phyloP scores from a whole-genome alignment of 2,329 filamentous ascomycete genomes.

The Neofusicoccum cordaticola region DNA sequence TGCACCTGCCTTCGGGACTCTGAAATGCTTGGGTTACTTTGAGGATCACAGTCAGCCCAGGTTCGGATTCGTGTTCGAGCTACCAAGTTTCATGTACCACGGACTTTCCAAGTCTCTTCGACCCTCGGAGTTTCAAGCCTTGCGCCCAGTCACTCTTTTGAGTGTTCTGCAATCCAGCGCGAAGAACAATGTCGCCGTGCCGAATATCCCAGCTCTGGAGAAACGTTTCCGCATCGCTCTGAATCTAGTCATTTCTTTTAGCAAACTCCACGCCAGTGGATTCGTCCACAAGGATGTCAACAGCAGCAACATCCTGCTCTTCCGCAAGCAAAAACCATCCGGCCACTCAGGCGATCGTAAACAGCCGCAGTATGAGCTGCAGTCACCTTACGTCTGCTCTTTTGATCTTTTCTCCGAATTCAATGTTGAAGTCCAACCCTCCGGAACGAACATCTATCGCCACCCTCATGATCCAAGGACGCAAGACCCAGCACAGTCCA shows the following conservation, averaged over 20 bases:
- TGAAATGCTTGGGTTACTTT: conserved; percentile 67
- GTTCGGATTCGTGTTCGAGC: conserved; percentile 71
- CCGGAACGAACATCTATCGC: conserved; percentile 53
- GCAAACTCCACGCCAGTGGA: conserved; percentile 67
- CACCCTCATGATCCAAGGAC: conserved; percentile 57
- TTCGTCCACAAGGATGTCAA: conserved; percentile 70
- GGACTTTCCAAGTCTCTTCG: conserved; percentile 54
- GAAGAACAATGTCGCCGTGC: conserved; percentile 41
- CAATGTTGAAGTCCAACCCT: conserved; percentile 41
- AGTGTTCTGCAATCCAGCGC: conserved; percentile 47
- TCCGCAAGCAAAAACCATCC: conserved; percentile 41
- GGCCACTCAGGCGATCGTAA: conserved; percentile 41
- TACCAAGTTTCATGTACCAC: conserved; percentile 55
- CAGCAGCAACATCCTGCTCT: conserved; percentile 67
- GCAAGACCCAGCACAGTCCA: conserved; percentile 49
- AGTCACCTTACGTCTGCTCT: conserved; percentile 67
- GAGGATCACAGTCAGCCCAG: conserved; percentile 68
- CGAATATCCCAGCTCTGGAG: conserved; percentile 62
- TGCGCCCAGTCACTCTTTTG: conserved; percentile 45
- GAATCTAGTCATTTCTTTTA: conserved; percentile 69
- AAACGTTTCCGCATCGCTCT: conserved; percentile 73
- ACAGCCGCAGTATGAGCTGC: conserved; percentile 49
- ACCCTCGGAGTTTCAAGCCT: conserved; percentile 25
- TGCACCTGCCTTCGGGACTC: conserved; percentile 39
- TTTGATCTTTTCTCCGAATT: conserved; percentile 69